Percentiles rank a stretch among this genome's conserved stretches.
These are phyloP conservation scores for Yamadazyma scolyti DNA, from an alignment of 805 yeast genomes.

Conservation along the genomic window DNA sequence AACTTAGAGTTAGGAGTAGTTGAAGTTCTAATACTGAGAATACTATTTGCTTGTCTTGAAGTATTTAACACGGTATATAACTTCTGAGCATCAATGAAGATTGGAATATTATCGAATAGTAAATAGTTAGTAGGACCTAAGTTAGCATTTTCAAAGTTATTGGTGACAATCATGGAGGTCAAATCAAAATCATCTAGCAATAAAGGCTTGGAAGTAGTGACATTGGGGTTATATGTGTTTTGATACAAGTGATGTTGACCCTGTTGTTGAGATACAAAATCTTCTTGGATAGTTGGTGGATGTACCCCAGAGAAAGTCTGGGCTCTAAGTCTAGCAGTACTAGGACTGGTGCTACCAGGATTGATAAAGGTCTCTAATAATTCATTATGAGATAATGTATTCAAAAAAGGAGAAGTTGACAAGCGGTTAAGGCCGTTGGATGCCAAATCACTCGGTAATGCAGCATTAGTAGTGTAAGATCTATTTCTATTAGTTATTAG, in stretches of 20 bases:
- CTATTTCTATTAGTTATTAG: conserved; percentile 32
- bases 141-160: conserved; percentile 66
- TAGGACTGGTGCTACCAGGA: conserved; percentile 12
- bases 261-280: conserved; percentile 3
- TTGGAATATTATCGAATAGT: conserved; percentile 78
- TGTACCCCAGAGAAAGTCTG: conserved; percentile 36
- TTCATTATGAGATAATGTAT: conserved; percentile 10
- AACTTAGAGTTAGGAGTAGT: conserved; percentile 17
- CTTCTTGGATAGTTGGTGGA: conserved; percentile 16
- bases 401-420: conserved; percentile 21
- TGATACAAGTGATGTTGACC: conserved; percentile 9
- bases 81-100: conserved; percentile 52
- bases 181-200: conserved; percentile 60
- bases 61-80: conserved; percentile 20
- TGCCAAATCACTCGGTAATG: conserved; percentile 14
- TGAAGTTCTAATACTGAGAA: conserved; percentile 16
- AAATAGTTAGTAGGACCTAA: conserved; percentile 76
- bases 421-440: conserved; percentile 9
- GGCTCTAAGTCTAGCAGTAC: conserved; percentile 30
- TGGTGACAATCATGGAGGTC: conserved; percentile 55
- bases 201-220: conserved; percentile 13
- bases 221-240: conserved; percentile 2
- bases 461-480: conserved; percentile 50
- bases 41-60: conserved; percentile 11
- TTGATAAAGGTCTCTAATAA: conserved; percentile 31